These are phyloP conservation scores for Cladophialophora carrionii DNA, from an alignment of 2,329 filamentous ascomycete species.

Conservation along the genomic window DNA sequence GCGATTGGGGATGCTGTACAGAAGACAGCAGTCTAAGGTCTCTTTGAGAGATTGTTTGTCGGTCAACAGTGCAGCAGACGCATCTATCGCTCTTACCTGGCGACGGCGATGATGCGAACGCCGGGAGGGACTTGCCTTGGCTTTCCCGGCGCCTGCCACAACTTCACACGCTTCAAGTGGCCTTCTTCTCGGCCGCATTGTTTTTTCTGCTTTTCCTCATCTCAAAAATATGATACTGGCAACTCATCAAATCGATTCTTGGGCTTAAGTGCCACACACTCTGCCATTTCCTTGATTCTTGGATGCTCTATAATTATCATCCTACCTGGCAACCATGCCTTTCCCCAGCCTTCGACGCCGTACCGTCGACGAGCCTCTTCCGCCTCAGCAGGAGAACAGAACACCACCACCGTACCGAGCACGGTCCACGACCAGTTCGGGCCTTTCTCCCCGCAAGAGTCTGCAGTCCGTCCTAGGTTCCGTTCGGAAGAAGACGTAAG, in stretches of 20 bases:
- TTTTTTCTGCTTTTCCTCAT: not conserved
- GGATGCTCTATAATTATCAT: not conserved
- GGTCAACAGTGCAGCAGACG: not conserved
- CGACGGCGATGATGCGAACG: not conserved
- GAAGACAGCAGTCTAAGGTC: not conserved
- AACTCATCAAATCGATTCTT: constrained; percentile 2
- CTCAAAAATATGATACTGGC: not conserved
- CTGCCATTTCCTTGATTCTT: not conserved
- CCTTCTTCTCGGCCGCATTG: not conserved
- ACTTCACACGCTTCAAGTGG: not conserved
- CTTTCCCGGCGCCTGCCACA: not conserved
- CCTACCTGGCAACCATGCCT: constrained; percentile 22
- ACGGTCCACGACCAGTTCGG: constrained; percentile 21
- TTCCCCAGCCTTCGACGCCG: constrained; percentile 29
- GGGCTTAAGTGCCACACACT: not conserved
- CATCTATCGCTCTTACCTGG: not conserved
- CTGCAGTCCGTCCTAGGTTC: constrained; percentile 23
- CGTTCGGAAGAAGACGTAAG: constrained; percentile 15
- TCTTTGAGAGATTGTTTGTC: not conserved
- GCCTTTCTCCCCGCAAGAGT: constrained; percentile 28
- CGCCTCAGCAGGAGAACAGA: constrained; percentile 8
- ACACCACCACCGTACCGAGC: constrained; percentile 13
- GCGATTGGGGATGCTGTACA: not conserved
- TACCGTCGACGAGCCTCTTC: constrained; percentile 8
- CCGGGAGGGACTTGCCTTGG: not conserved